These are phyloP conservation scores for Candida endomychidarum DNA, from an alignment of 805 yeast genomes.

Conservation along the genomic window DNA sequence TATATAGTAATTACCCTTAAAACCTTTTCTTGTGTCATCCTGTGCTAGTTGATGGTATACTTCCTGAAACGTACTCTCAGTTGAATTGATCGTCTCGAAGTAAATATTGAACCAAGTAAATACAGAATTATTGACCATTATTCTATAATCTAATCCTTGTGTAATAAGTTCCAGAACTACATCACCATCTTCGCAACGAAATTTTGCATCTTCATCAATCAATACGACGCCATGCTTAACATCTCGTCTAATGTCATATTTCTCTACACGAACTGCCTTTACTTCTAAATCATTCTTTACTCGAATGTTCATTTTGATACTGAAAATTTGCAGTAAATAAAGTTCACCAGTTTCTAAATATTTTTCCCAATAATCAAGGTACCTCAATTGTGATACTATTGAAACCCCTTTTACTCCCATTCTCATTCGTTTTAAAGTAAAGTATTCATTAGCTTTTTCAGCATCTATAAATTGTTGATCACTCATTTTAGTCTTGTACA, in stretches of 20 bases:
- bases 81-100: conserved; percentile 1
- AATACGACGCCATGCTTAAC: conserved; percentile 4
- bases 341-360: neutral
- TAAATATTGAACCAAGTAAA: conserved; percentile 31
- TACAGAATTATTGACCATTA: conserved; percentile 19
- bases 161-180: neutral
- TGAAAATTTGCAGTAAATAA: neutral
- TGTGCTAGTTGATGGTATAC: neutral
- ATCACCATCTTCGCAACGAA: conserved; percentile 1
- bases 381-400: conserved; percentile 67
- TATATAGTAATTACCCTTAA: conserved; percentile 7
- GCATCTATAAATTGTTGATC: conserved; percentile 27
- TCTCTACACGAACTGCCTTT: neutral
- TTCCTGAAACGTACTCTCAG: neutral
- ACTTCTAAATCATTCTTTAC: neutral
- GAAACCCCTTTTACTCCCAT: conserved; percentile 68
- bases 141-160: conserved; percentile 16
- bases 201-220: neutral
- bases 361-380: conserved; percentile 50
- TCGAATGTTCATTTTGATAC: neutral
- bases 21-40: neutral
- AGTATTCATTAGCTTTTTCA: conserved; percentile 50
- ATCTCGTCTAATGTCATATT: conserved; percentile 1
- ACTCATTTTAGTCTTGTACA: no score
- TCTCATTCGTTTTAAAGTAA: conserved; percentile 59